Evolutionary conservation across 2,329 filamentous ascomycete species (phyloP), one percentile per base, ranked within the genome.

Genomic region (Calonectria pauciramosa): DNA sequence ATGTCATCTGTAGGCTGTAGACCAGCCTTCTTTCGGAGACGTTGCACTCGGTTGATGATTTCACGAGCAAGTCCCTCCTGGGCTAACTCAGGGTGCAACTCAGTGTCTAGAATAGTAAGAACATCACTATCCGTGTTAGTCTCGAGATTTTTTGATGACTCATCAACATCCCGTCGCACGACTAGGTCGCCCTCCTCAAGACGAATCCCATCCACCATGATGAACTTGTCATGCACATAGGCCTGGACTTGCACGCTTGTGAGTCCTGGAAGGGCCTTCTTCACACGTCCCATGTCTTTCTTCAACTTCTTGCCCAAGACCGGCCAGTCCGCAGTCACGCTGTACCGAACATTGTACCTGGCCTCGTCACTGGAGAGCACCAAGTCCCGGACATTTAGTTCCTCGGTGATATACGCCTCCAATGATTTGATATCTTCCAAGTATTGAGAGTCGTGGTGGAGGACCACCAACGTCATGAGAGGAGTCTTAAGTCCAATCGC

Each of bases 281-380:
- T 97, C 79, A 99, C 96, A 83, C 94, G 95, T 78, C 93, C 92
- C 78, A 96, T 95, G 82, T 98, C 96, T 86, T 98, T 98, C 90
- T 98, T 98, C 80, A 99, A 90, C 88, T 99, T 99, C 91, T 98
- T 98, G 78, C 97, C 97, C 20, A 99, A 90, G 2, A 95, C 94
- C 18, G 97, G 96, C 94, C 97, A 98, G 85, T 99, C 97, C 10
- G 96, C 96, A 49, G 91, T 92, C 20, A 96, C 95, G 75, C 94
- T 95, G 87, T 98, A 98, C 83, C 97, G 93, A 59, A 99, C 96
- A 70, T 96, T 95, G 87, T 98, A 98, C 84, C 94, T 95, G 70
- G 92, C 93, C 86, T 99, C 97, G 77, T 99, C 96, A 10, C 91
- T 93, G 3, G 95, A 95, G 68, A 98, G 89, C 14, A 98, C 88